Percentiles rank a stretch among this genome's conserved stretches.
phyloP scores from a whole-genome alignment of 768 basidiomycete genomes.

The Panaeolus papilionaceus region DNA sequence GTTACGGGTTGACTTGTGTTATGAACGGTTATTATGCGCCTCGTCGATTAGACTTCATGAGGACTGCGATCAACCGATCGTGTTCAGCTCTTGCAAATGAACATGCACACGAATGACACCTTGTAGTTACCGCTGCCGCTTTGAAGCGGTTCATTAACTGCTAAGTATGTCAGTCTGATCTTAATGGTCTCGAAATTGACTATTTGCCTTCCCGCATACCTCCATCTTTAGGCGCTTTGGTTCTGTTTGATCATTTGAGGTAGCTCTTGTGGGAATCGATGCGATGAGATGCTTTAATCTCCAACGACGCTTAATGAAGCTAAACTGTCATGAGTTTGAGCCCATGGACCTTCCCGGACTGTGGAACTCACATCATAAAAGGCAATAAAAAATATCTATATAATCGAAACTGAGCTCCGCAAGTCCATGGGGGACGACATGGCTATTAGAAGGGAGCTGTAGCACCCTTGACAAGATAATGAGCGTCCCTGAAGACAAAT shows the following conservation, averaged over 20 bases:
- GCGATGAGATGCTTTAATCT: background rate
- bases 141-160: conserved; percentile 2
- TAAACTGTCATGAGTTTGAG: background rate
- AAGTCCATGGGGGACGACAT: conserved; percentile 2
- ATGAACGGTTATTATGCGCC: background rate
- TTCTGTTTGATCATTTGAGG: conserved; percentile 2
- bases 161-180: background rate
- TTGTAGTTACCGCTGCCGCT: conserved; percentile 9
- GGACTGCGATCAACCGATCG: conserved; percentile 11
- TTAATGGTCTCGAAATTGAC: conserved; percentile 9
- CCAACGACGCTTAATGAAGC: background rate
- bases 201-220: conserved; percentile 12
- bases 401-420: background rate
- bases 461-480: background rate
- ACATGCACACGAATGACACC: background rate
- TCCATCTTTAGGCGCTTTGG: conserved; percentile 8
- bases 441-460: background rate
- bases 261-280: background rate
- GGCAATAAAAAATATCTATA: background rate
- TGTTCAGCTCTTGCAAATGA: background rate
- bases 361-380: background rate
- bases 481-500: background rate
- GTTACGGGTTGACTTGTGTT: background rate
- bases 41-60: background rate
- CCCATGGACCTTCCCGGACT: background rate